These are phyloP conservation scores for Alternaria incomplexa DNA, from an alignment of 2,329 filamentous ascomycete genomes.

Conservation along the genomic window DNA sequence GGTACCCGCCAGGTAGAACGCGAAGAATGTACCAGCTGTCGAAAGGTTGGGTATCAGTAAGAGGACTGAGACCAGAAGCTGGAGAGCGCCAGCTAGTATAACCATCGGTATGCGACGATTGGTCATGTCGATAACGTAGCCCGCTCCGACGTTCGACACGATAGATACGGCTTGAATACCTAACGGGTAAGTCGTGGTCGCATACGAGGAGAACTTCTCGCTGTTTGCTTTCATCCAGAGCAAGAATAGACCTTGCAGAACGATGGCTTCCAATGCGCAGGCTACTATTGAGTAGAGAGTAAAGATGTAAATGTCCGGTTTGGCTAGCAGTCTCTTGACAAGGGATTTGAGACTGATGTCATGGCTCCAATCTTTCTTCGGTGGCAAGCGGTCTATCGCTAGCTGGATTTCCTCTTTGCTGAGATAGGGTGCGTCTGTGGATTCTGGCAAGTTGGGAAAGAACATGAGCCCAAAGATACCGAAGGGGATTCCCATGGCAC, in stretches of 20 bases:
- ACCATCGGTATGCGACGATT: constrained; percentile 46
- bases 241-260: constrained; percentile 33
- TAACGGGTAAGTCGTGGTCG: constrained; percentile 65
- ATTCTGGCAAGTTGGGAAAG: constrained; percentile 38
- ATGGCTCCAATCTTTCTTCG: constrained; percentile 32
- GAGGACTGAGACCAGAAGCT: constrained; percentile 42
- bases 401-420: constrained; percentile 34
- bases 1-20: constrained; percentile 49
- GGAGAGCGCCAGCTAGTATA: constrained; percentile 40
- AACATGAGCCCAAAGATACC: constrained; percentile 36
- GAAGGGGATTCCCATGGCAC: constrained; percentile 38
- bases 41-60: constrained; percentile 44
- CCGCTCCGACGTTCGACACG: constrained; percentile 52
- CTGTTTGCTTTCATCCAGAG: constrained; percentile 34
- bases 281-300: constrained; percentile 48
- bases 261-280: constrained; percentile 46
- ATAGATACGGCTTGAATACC: constrained; percentile 65
- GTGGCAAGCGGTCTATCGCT: constrained; percentile 33
- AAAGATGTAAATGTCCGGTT: constrained; percentile 47
- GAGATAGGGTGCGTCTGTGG: constrained; percentile 28
- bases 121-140: constrained; percentile 48
- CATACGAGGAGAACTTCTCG: constrained; percentile 45
- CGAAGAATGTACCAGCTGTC: constrained; percentile 44
- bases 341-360: constrained; percentile 32
- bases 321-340: constrained; percentile 26